A percentile compares a stretch with the other conserved stretches of the same genome.
These are phyloP conservation scores for Poronia punctata DNA, from an alignment of 495 filamentous ascomycete species.

Conservation along the genomic window DNA sequence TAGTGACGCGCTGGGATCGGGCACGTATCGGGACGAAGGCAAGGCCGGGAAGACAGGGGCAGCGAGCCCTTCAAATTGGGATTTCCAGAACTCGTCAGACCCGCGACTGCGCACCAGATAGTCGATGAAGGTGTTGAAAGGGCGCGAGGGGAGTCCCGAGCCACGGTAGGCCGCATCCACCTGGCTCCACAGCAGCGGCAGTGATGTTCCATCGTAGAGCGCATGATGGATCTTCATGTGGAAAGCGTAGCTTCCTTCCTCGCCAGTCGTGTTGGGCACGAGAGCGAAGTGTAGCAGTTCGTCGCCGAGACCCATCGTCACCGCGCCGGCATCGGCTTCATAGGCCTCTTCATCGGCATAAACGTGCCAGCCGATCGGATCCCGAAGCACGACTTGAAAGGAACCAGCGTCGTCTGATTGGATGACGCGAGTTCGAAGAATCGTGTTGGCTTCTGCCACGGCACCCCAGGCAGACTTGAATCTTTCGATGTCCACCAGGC, in stretches of 20 bases:
- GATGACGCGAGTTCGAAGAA: conserved; percentile 51
- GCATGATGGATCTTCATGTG: conserved; percentile 45
- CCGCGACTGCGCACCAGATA: conserved; percentile 17
- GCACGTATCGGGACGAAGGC: background rate
- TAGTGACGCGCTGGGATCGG: background rate
- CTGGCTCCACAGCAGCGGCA: conserved; percentile 39
- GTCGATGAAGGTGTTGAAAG: conserved; percentile 28
- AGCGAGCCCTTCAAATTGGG: background rate
- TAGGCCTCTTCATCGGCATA: background rate
- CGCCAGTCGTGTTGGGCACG: background rate
- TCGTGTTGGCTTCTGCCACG: conserved; percentile 40
- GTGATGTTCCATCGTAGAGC: conserved; percentile 59
- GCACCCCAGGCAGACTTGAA: conserved; percentile 51
- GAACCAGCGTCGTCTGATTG: conserved; percentile 38
- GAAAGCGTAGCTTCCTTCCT: background rate
- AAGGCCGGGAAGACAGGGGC: conserved; percentile 3
- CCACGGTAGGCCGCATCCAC: conserved; percentile 30
- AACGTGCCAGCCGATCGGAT: conserved; percentile 17
- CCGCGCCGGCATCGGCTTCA: background rate
- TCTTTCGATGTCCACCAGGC: conserved; percentile 33
- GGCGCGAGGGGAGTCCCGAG: conserved; percentile 1
- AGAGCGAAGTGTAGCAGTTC: background rate
- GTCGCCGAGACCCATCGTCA: background rate
- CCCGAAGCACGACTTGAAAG: conserved; percentile 44
- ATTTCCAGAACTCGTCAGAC: conserved; percentile 24